phyloP scores from a whole-genome alignment of 352 stramenopile species.

The Phytophthora colocasiae region DNA sequence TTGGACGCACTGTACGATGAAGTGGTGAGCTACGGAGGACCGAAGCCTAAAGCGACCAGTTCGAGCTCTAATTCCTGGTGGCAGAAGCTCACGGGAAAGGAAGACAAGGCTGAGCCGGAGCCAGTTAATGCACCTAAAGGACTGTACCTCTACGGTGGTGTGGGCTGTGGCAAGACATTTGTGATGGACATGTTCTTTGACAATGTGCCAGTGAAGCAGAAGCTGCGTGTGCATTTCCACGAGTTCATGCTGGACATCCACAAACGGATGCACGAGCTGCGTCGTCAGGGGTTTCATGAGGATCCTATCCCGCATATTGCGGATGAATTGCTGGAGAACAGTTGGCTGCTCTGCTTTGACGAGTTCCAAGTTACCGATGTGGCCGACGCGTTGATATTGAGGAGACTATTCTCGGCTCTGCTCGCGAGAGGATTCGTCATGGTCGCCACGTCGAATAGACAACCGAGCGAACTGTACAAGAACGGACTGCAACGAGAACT shows the following conservation, averaged over 20 bases:
- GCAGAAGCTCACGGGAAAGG: slow-evolving; percentile 54
- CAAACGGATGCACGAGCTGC: slow-evolving; percentile 93
- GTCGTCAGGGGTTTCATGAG: slow-evolving; percentile 83
- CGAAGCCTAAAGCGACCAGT: slow-evolving; percentile 19
- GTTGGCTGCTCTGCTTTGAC: slow-evolving; percentile 97
- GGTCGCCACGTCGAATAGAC: slow-evolving; percentile 97
- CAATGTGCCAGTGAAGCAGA: slow-evolving; percentile 69
- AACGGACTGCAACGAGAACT: slow-evolving; percentile 96
- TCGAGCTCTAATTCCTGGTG: slow-evolving; percentile 49
- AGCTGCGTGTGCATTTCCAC: slow-evolving; percentile 97
- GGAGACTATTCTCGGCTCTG: slow-evolving; percentile 93
- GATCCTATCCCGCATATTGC: slow-evolving; percentile 89
- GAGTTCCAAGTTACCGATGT: slow-evolving; percentile 99
- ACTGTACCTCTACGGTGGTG: slow-evolving; percentile 96
- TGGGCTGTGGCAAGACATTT: slow-evolving; percentile 97
- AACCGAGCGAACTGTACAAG: slow-evolving; percentile 95
- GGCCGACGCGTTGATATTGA: slow-evolving; percentile 96
- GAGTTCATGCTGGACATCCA: slow-evolving; percentile 98
- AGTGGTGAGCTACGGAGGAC: slow-evolving; percentile 60
- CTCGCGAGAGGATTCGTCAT: slow-evolving; percentile 93
- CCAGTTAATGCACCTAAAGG: slow-evolving; percentile 79
- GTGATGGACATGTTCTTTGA: slow-evolving; percentile 98
- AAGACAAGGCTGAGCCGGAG: slow-evolving; percentile 14
- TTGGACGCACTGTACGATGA: slow-evolving; percentile 69
- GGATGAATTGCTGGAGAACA: slow-evolving; percentile 84